phyloP scores from a whole-genome alignment of 2,329 filamentous ascomycete species.

The Fusarium chlamydosporum region DNA sequence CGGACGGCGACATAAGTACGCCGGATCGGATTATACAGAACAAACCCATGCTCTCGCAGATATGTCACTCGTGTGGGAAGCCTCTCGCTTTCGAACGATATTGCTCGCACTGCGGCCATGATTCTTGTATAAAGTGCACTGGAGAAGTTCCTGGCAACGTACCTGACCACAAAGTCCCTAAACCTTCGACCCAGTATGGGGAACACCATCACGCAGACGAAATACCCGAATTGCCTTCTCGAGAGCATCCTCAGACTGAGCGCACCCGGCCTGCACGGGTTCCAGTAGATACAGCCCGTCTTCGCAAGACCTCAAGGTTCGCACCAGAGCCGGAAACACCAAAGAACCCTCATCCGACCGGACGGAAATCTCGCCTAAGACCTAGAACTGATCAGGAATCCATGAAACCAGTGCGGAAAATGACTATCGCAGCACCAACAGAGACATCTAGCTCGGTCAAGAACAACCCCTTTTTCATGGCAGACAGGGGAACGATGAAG shows the following conservation, averaged over 20 bases:
- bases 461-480: conserved; percentile 54
- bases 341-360: conserved; percentile 18
- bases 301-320: conserved; percentile 25
- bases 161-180: conserved; percentile 5
- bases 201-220: conserved; percentile 16
- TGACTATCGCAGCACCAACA: conserved; percentile 29
- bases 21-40: conserved; percentile 22
- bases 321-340: conserved; percentile 29
- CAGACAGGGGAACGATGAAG: conserved; percentile 49
- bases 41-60: conserved; percentile 51
- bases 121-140: conserved; percentile 63
- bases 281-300: conserved; percentile 15
- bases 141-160: conserved; percentile 52
- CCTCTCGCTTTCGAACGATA: conserved; percentile 56
- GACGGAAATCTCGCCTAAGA: conserved; percentile 22
- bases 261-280: conserved; percentile 9
- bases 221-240: conserved; percentile 9
- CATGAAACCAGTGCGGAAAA: conserved; percentile 25
- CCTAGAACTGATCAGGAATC: conserved; percentile 7
- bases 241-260: conserved; percentile 7
- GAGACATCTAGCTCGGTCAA: conserved; percentile 41
- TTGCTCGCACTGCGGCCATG: conserved; percentile 66
- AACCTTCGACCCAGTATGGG: conserved; percentile 9
- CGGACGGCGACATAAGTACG: conserved; percentile 54
- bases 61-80: conserved; percentile 67